These are phyloP conservation scores for Fusarium succisae DNA, from an alignment of 2,329 filamentous ascomycete genomes.

Conservation along the genomic window DNA sequence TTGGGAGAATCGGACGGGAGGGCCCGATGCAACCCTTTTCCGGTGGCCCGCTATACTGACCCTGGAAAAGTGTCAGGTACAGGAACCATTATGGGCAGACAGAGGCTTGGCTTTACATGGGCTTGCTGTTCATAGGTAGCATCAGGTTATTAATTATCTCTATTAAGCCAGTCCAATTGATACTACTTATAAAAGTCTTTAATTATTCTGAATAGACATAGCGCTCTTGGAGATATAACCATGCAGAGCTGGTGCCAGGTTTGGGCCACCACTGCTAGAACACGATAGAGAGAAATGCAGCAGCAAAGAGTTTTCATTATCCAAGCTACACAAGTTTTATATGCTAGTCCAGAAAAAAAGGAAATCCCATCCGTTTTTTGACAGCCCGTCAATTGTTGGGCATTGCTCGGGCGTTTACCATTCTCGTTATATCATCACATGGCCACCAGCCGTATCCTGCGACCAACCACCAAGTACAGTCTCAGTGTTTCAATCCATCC, in stretches of 20 bases:
- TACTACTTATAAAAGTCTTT: background rate
- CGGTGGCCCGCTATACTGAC: background rate
- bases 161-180: background rate
- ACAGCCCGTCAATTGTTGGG: slow-evolving; percentile 32
- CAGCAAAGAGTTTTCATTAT: slow-evolving; percentile 30
- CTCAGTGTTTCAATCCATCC: background rate
- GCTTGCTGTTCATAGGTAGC: background rate
- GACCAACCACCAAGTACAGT: slow-evolving; percentile 24
- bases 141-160: no score
- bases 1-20: slow-evolving; percentile 3
- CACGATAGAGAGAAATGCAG: background rate
- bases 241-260: background rate
- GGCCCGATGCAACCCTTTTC: slow-evolving; percentile 8
- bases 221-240: background rate
- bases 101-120: slow-evolving; percentile 18
- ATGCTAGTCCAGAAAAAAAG: slow-evolving; percentile 27
- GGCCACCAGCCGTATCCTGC: slow-evolving; percentile 20
- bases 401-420: slow-evolving; percentile 24
- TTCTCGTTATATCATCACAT: slow-evolving; percentile 37
- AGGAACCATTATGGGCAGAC: slow-evolving; percentile 3
- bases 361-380: slow-evolving; percentile 19
- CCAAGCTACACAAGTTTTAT: slow-evolving; percentile 32
- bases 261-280: background rate
- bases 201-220: background rate
- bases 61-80: slow-evolving; percentile 14